Evolutionary conservation across 2,329 filamentous ascomycete species (phyloP).

Genomic region (Sporothrix globosa): DNA sequence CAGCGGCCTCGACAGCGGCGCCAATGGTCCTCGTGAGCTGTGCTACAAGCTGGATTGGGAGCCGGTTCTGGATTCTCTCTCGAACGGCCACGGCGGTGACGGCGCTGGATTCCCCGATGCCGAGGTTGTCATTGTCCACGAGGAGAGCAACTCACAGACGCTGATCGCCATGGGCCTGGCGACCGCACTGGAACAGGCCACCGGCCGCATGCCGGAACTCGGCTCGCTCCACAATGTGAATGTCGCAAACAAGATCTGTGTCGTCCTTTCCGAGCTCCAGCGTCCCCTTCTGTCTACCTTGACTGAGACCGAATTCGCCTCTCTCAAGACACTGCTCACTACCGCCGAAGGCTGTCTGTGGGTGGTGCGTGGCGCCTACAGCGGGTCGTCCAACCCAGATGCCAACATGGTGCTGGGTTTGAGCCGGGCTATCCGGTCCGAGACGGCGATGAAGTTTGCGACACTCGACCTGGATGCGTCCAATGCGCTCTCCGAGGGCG

Average conservation of each 20-base stretch:
- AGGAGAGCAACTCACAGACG: conserved; percentile 42
- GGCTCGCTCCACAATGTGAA: conserved; percentile 42
- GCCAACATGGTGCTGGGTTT: conserved; percentile 53
- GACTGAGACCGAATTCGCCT: conserved; percentile 45
- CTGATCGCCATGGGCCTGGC: conserved; percentile 44
- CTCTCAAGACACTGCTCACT: conserved; percentile 45
- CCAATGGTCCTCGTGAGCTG: conserved; percentile 46
- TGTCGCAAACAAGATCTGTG: conserved; percentile 45
- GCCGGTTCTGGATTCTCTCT: conserved; percentile 40
- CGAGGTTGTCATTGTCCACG: conserved; percentile 48
- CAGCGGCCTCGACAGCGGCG: conserved; percentile 36
- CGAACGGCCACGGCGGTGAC: conserved; percentile 24
- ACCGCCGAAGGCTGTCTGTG: conserved; percentile 46
- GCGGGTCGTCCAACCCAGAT: conserved; percentile 44
- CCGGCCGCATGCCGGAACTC: conserved; percentile 43
- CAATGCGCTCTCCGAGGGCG: conserved; percentile 37
- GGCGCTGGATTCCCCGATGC: conserved; percentile 37
- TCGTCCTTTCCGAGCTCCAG: conserved; percentile 53
- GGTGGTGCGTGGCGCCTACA: conserved; percentile 48
- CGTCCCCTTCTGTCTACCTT: conserved; percentile 49
- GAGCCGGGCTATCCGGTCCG: conserved; percentile 52
- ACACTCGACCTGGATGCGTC: conserved; percentile 51
- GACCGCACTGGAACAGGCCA: conserved; percentile 42
- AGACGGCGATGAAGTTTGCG: conserved; percentile 50
- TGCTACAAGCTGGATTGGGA: conserved; percentile 56